Base-by-base conservation (phyloP, 2,329 filamentous ascomycete species). In the Fusarium sp. region DNA sequence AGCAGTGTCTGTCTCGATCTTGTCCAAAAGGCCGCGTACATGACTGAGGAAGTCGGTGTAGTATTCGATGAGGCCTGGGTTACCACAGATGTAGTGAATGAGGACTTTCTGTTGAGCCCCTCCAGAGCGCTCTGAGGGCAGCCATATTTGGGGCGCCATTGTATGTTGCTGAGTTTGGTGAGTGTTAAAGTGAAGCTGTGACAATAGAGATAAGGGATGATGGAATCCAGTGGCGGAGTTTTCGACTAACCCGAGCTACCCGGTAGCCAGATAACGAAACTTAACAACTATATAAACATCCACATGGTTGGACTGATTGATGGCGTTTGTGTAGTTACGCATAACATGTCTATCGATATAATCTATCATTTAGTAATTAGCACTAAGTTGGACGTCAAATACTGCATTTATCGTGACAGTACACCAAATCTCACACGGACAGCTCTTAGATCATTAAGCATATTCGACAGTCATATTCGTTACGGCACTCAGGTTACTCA, bases 51-150 rank as follows among this genome's bases (percentile, higher is more conserved):
- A 95, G 41, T 88, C 85, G 63, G 82, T 83, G 80, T 95, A 95
- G 85, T 93, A 95, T 62, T 87, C 88, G 55, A 94, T 87, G 22
- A 94, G 84, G 9, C 93, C 93, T 9, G 93, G 93, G 72, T 95
- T 95, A 25, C 93, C 93, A 33, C 91, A 89, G 44, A 95, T 86
- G 80, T 93, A 92, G 83, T 90, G 94, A 73, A 95, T 83, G 54
- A 94, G 86, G 67, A 81, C 82, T 67, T 77, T 81, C 18, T 70
- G 68, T 22, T 66, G 62, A 50, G 73, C 62, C 13, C 56, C 52
- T 25, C 71, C 70, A 31, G 65, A 65, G 53, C 72, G 70, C 29
- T 64, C 68, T 27, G 81, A 79, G 9, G 79, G 80, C 13, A 81
- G 63, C 56, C 74, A 80, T 44, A 81, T 75, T n/a, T 72, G 65